Evolutionary conservation across 2,329 filamentous ascomycete species (phyloP).

Genomic region (Claviceps maximensis): DNA sequence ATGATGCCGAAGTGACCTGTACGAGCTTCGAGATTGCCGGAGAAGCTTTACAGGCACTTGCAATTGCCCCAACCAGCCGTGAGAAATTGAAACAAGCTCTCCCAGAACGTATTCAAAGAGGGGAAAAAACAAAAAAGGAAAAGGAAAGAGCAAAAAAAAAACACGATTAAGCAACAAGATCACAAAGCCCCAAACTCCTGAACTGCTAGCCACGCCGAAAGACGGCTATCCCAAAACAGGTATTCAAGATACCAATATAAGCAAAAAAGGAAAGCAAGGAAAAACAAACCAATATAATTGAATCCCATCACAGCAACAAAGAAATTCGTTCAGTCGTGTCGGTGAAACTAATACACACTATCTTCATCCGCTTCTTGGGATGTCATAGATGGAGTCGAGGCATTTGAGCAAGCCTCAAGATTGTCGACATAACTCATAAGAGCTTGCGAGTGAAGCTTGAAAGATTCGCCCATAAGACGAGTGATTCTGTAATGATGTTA

Average conservation of each 20-base stretch:
- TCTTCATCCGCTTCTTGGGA: slow-evolving; percentile 60
- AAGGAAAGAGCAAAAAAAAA: background rate
- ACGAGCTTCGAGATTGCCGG: slow-evolving; percentile 7
- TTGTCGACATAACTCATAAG: slow-evolving; percentile 91
- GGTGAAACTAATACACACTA: slow-evolving; percentile 50
- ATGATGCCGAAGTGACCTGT: slow-evolving; percentile 8
- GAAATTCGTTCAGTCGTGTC: slow-evolving; percentile 35
- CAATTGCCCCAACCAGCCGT: slow-evolving; percentile 23
- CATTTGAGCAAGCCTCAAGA: slow-evolving; percentile 53
- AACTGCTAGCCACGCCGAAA: slow-evolving; percentile 7
- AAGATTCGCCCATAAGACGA: slow-evolving; percentile 94
- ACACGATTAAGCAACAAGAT: slow-evolving; percentile 12
- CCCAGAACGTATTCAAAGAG: slow-evolving; percentile 7
- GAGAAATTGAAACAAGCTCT: slow-evolving; percentile 15
- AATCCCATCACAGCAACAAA: slow-evolving; percentile 2
- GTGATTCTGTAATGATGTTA: slow-evolving; percentile 50
- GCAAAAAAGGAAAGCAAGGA: background rate
- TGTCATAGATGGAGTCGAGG: slow-evolving; percentile 58
- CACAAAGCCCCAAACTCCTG: slow-evolving; percentile 13
- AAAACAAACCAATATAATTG: background rate
- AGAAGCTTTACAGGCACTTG: slow-evolving; percentile 18
- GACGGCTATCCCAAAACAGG: slow-evolving; percentile 3
- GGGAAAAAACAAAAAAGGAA: slow-evolving; percentile 14
- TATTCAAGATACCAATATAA: background rate
- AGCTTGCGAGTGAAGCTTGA: slow-evolving; percentile 91